phyloP scores from a whole-genome alignment of 495 filamentous ascomycete genomes.

The Lophium mytilinum region DNA sequence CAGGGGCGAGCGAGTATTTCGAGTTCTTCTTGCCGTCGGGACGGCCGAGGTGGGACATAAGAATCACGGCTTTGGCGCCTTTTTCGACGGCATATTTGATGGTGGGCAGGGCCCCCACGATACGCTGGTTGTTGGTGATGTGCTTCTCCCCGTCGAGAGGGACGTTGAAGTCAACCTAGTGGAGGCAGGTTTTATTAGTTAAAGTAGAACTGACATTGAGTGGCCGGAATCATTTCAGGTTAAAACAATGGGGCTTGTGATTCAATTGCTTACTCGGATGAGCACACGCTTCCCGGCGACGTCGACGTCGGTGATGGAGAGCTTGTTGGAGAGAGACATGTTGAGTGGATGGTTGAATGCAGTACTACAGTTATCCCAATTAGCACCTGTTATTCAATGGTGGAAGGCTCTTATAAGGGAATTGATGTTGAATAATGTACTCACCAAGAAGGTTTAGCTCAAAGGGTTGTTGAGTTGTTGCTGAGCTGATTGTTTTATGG shows the following conservation, averaged over 20 bases:
- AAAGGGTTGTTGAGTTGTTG: no score
- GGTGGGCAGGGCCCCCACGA: constrained; percentile 91
- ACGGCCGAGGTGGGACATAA: constrained; percentile 98
- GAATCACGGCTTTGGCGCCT: constrained; percentile 86
- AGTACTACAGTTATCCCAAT: neutral
- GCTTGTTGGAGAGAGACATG: constrained; percentile 99
- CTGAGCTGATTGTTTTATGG: no score
- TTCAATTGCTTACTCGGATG: constrained; percentile 65
- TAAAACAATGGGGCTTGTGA: neutral
- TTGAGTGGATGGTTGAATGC: constrained; percentile 25
- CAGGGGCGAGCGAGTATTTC: constrained; percentile 92
- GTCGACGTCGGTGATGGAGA: constrained; percentile 91
- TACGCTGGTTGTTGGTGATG: constrained; percentile 97
- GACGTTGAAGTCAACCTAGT: constrained; percentile 98
- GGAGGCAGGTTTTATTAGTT: constrained; percentile 1
- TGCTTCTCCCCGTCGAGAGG: constrained; percentile 84
- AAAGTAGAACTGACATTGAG: neutral
- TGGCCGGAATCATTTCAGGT: neutral
- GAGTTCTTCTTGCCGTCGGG: constrained; percentile 81
- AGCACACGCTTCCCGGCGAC: constrained; percentile 96
- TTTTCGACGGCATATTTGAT: constrained; percentile 96
- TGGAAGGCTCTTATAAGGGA: no score
- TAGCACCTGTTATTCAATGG: no score
- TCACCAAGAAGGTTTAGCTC: no score
- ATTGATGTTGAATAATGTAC: no score